phyloP scores from a whole-genome alignment of 2,329 filamentous ascomycete genomes.

The Paracoccidioides brasiliensis region DNA sequence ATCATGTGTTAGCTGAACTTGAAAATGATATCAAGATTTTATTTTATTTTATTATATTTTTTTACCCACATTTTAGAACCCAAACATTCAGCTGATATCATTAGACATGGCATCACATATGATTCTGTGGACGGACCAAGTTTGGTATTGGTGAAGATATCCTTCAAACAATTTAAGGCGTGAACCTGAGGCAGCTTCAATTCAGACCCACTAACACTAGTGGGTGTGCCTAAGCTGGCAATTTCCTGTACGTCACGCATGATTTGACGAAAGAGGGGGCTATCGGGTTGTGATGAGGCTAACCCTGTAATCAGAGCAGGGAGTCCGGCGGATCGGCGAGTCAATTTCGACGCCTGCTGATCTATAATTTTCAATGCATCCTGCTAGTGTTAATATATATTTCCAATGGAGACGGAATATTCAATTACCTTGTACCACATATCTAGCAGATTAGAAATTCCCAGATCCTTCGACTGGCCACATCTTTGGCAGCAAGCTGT shows the following conservation, averaged over 20 bases:
- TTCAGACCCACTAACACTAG: conserved; percentile 19
- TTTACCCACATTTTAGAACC: conserved; percentile 66
- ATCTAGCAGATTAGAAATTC: conserved; percentile 40
- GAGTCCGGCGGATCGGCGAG: conserved; percentile 80
- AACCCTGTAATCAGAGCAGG: conserved; percentile 77
- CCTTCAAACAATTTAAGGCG: conserved; percentile 83
- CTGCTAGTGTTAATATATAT: conserved; percentile 13
- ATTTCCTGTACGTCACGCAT: conserved; percentile 26
- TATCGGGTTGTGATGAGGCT: conserved; percentile 48
- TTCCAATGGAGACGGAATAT: conserved; percentile 3
- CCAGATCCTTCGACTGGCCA: conserved; percentile 37
- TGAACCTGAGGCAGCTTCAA: conserved; percentile 73
- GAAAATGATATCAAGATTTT: conserved; percentile 1
- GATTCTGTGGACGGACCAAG: conserved; percentile 60
- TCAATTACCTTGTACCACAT: conserved; percentile 55
- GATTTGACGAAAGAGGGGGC: conserved; percentile 28
- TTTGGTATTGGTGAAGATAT: conserved; percentile 74
- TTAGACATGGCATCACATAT: conserved; percentile 59
- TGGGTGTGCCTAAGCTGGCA: conserved; percentile 19
- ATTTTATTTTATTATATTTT: too few species aligned
- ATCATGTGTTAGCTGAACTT: not conserved
- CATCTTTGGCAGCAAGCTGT: conserved; percentile 60
- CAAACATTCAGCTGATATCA: conserved; percentile 67
- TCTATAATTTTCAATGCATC: conserved; percentile 55
- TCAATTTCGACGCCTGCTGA: conserved; percentile 63